Percentiles rank a stretch among this genome's conserved stretches.
Evolutionary conservation across 31 red algal species (phyloP).

Genomic region (Odonthalia washingtoniensis): DNA sequence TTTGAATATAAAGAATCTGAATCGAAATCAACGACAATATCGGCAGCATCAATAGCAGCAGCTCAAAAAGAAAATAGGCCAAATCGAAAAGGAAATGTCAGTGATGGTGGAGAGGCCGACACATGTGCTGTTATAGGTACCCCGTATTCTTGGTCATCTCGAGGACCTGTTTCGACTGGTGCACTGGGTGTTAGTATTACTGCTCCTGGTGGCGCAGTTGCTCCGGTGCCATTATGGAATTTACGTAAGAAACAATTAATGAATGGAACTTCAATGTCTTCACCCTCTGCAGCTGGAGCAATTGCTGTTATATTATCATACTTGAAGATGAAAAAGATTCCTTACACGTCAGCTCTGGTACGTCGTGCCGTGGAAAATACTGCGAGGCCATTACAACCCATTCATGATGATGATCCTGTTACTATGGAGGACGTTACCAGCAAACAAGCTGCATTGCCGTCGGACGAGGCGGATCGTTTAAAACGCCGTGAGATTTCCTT

Average conservation of each 20-base stretch:
- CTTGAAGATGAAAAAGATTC: slow-evolving; percentile 52
- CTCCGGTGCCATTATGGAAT: slow-evolving; percentile 73
- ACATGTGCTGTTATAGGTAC: slow-evolving; percentile 50
- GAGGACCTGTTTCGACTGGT: slow-evolving; percentile 66
- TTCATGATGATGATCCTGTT: neutral
- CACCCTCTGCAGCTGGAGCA: slow-evolving; percentile 74
- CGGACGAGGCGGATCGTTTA: neutral
- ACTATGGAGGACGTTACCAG: neutral
- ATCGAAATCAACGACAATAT: neutral
- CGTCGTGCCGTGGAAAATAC: slow-evolving; percentile 78
- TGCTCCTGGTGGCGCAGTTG: slow-evolving; percentile 80
- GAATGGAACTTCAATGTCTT: slow-evolving; percentile 87
- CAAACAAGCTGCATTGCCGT: neutral
- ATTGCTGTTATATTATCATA: slow-evolving; percentile 76
- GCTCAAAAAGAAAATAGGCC: neutral
- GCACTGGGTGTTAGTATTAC: slow-evolving; percentile 71
- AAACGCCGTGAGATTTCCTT: slow-evolving; percentile 44
- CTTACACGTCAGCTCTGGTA: slow-evolving; percentile 62
- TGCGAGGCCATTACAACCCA: slow-evolving; percentile 43
- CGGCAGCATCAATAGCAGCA: neutral
- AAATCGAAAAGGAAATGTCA: neutral
- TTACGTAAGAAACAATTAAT: slow-evolving; percentile 75
- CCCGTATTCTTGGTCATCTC: slow-evolving; percentile 77
- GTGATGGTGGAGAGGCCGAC: too few species aligned
- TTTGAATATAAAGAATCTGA: slow-evolving; percentile 49